Base-by-base conservation (phyloP, 129 eudicot genomes). In the carrot (Daucus carota) region DNA sequence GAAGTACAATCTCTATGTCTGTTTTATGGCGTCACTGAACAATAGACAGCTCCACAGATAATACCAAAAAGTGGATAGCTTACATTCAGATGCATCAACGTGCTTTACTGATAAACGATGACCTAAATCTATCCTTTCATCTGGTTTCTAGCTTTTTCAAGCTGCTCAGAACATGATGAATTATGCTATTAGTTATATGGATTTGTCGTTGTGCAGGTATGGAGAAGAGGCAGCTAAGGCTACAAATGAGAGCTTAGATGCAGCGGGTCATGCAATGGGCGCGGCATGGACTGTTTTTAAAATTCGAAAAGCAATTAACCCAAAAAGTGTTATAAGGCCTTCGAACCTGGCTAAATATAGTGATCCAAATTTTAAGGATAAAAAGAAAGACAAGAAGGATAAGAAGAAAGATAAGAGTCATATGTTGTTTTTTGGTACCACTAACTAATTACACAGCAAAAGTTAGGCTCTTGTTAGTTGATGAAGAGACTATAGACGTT, bases 211-310 rank as follows among this genome's bases (percentile, higher is more conserved):
- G 40, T 83, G 80, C 79, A 92, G 94, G 81, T 90, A 90, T 52
- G 98, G 98, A 40, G 90, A 90, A 79, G 90, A 93, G 65, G 90
- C 98, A 29, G 98, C 87, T 5, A 83, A 90, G 83, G 98, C 91
- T 29, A 83, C 98, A 71, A 84, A 78, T 38, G 98, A 93, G 73
- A 95, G 97, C 74, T 83, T 93, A 11, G 96, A 86, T 80, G 98
- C 98, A 65, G 98, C 97, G 18, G 97, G 98, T 29, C 93, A 90
- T 75, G 97, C 97, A 4, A 32, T 89, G 4, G 97, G 98, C 46
- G 85, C 98, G 44, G 97, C 97, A 3, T 93, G 97, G 98, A 75
- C 98, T 38, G 97, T 90, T 31, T 88, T 93, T n/a, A 90, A 93
- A 90, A 86, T 93, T 45, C 82, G 98, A 69, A 81, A 90, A 22